Evolutionary conservation across 345 rosid genomes (phyloP), one percentile per base, ranked within the genome.

Genomic region (Citropsis articulata): DNA sequence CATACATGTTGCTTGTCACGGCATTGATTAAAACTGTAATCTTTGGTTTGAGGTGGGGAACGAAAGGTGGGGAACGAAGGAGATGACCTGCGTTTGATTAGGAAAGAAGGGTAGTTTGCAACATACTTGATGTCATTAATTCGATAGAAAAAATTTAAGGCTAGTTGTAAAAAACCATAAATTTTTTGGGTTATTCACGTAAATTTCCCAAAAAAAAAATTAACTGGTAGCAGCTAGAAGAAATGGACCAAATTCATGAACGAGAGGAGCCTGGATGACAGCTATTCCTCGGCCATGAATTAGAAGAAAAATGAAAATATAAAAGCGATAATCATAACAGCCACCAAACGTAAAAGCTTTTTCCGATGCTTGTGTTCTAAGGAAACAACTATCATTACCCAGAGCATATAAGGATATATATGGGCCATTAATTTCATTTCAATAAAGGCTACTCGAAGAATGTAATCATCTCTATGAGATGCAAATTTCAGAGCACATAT

Each of bases 401-500:
- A 30, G 1, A 30, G 9, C 9, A 5, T 19, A 6, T 14, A 18
- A 30, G 7, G n/a, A 30, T 31, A 19, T 22, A 33, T 21, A 35
- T 69, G 56, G 33, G 31, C 33, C 73, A 48, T 18, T 7, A 16
- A 28, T 53, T 48, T 70, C 22, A 69, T n/a, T 69, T 48, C 73
- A 45, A 45, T 7, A 70, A 70, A 28, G 35, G 48, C 42, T 45
- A 69, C 16, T 7, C 38, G 36, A 45, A 28, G 56, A 40, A 24
- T 66, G 53, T 42, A 67, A 38, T 67, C 31, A 67, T 67, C 71
- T 67, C 55, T 67, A 27, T 66, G 57, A 48, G 30, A 68, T 68
- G 35, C 24, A 64, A 64, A 8, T 64, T 16, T 28, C 36, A 28
- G 66, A 13, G 67, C 50, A 2, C 0, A 10, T 0, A 10, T 9